A percentile compares a stretch with the other conserved stretches of the same genome.
Conservation (phyloP, 768 basidiomycete species). For the Lanmaoa pseudosensibilis region DNA sequence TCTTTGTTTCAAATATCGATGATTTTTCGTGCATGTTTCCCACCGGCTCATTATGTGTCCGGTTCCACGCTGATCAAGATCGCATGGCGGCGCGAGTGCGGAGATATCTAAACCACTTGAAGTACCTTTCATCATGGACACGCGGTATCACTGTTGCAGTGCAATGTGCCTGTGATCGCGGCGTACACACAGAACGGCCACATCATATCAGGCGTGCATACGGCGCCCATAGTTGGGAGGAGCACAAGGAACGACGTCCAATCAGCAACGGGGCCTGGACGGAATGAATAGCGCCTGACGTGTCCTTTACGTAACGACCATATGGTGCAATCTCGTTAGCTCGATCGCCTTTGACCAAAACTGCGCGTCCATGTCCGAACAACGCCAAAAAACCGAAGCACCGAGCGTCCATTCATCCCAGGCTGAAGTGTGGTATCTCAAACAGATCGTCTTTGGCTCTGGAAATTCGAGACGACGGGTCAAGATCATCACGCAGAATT, state of each 20-base stretch:
- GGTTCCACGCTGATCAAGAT: no score
- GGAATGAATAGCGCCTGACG: no score
- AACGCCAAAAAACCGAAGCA: slow-evolving; percentile 2
- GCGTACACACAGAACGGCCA: background rate
- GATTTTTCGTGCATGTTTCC: background rate
- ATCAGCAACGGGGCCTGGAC: no score
- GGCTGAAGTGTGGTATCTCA: slow-evolving; percentile 76
- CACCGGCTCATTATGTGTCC: no score
- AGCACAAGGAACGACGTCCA: background rate
- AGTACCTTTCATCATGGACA: background rate
- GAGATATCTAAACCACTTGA: background rate
- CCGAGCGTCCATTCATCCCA: slow-evolving; percentile 26
- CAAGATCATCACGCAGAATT: slow-evolving; percentile 81
- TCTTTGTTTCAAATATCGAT: background rate
- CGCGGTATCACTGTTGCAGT: no score
- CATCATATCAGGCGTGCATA: background rate
- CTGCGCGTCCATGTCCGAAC: slow-evolving; percentile 18
- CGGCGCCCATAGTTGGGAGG: background rate
- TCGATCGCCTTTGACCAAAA: background rate
- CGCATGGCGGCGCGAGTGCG: background rate
- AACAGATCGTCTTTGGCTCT: slow-evolving; percentile 55
- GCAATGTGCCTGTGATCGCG: background rate
- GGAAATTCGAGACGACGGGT: slow-evolving; percentile 32
- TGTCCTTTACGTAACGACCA: no score
- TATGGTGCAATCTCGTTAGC: no score